Evolutionary conservation across 371 early-diverging fungal species (phyloP).

Genomic region (Mortierella sp.): DNA sequence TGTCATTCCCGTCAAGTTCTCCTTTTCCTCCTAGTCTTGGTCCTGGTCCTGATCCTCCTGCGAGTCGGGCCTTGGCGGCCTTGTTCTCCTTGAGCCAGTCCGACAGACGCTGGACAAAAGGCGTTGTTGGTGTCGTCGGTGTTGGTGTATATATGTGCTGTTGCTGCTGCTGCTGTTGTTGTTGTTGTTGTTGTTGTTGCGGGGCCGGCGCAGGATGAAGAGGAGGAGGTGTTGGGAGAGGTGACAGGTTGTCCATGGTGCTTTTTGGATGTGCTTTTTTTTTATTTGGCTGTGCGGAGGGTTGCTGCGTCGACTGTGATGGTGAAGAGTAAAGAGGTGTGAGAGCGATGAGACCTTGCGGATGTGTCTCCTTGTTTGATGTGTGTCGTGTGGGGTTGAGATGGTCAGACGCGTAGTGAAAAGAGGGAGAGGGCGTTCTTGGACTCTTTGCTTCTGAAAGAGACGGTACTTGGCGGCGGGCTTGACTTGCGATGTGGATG

Average conservation of each 20-base stretch:
- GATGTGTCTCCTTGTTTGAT: background rate
- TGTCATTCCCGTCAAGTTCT: background rate
- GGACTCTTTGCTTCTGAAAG: background rate
- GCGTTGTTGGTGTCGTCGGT: background rate
- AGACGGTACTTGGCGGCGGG: background rate
- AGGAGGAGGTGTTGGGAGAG: slow-evolving; percentile 1
- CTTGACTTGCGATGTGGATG: background rate
- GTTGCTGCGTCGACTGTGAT: background rate
- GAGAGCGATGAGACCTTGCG: too few relatives aligned
- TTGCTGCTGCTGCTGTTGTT: background rate
- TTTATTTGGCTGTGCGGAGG: background rate
- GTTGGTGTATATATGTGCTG: background rate
- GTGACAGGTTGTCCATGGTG: slow-evolving; percentile 7
- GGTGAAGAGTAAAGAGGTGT: background rate
- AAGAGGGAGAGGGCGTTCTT: too few relatives aligned
- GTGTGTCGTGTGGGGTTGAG: background rate
- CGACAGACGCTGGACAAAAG: slow-evolving; percentile 25
- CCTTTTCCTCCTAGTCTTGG: background rate
- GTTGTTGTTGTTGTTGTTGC: slow-evolving; percentile 1
- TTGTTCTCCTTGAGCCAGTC: slow-evolving; percentile 37
- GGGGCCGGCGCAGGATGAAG: background rate
- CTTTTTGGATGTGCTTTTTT: background rate
- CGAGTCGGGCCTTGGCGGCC: slow-evolving; percentile 18
- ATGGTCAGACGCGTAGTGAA: background rate
- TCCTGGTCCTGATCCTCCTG: background rate